These are phyloP conservation scores for Ceratorhiza oryzae-sativae DNA, from an alignment of 1,284 basidiomycete species.

Conservation along the genomic window DNA sequence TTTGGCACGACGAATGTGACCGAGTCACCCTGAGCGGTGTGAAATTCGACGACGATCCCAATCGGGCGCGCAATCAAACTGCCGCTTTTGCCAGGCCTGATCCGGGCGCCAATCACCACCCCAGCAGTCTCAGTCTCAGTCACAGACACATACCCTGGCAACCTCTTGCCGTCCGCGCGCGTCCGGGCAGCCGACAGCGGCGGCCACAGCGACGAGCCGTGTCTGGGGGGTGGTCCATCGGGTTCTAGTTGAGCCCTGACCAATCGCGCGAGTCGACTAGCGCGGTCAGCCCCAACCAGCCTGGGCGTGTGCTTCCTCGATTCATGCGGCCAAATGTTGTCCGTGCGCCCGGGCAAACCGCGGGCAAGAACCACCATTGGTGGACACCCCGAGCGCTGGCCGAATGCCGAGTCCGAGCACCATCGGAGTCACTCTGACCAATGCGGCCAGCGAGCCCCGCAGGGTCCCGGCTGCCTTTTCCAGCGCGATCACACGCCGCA, in stretches of 20 bases:
- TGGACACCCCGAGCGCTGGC: not conserved
- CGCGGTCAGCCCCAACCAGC: not conserved
- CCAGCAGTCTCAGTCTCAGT: constrained; percentile 2
- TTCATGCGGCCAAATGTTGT: too few species aligned
- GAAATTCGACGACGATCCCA: not conserved
- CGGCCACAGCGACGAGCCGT: too few species aligned
- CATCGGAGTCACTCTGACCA: not conserved
- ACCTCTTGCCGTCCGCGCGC: not conserved
- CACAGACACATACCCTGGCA: not conserved
- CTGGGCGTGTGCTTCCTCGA: not conserved
- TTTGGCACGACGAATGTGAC: not conserved
- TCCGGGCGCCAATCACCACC: constrained; percentile 12
- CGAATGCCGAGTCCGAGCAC: not conserved
- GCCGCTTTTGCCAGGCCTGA: not conserved
- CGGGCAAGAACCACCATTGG: not conserved
- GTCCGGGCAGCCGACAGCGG: not conserved
- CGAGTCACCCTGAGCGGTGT: constrained; percentile 17
- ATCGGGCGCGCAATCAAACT: constrained; percentile 14
- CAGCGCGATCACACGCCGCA: not conserved
- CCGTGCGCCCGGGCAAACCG: too few species aligned
- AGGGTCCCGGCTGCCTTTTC: not conserved
- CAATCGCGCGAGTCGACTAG: not conserved
- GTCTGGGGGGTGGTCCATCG: not conserved
- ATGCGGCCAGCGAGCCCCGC: not conserved
- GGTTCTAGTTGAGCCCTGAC: not conserved